Percentiles rank a stretch among this genome's conserved stretches.
Evolutionary conservation across 176 grass and related monocot genomes (phyloP).

Genomic region (Melocanna baccifera): DNA sequence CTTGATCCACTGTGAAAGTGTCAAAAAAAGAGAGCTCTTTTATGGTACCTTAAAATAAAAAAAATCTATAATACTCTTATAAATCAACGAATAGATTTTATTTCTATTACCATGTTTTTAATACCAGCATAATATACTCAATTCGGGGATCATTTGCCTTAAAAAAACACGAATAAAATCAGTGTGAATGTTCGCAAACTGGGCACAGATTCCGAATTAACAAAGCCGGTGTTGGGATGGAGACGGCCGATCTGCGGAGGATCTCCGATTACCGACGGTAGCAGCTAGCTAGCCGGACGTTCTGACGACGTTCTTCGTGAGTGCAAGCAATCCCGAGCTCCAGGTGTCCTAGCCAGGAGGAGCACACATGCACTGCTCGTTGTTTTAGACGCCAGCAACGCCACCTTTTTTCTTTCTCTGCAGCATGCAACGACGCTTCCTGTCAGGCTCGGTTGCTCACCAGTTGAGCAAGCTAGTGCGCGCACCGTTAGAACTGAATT

Average conservation of each 20-base stretch:
- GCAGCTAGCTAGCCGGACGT: not conserved
- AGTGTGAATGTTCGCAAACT: not conserved
- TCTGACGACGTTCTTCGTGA: not conserved
- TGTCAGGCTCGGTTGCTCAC: not conserved
- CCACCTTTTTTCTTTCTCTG: not conserved
- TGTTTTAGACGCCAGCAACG: not conserved
- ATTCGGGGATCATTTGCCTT: no score
- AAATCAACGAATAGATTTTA: no score
- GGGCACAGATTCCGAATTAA: not conserved
- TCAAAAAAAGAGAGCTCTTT: no score
- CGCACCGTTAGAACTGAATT: constrained; percentile 76
- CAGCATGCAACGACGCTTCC: not conserved
- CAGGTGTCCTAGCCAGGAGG: not conserved
- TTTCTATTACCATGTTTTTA: no score
- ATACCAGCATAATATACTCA: no score
- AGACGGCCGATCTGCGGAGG: not conserved
- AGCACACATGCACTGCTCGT: not conserved
- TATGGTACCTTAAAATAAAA: no score
- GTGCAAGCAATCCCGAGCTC: not conserved
- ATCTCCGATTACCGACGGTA: constrained; percentile 28
- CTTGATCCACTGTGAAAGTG: no score
- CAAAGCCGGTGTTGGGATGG: not conserved
- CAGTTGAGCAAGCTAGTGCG: constrained; percentile 14
- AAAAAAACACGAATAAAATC: not conserved
- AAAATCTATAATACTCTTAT: no score